Conservation (phyloP, 106 monocot genomes). For the Xerophyta viscosa region DNA sequence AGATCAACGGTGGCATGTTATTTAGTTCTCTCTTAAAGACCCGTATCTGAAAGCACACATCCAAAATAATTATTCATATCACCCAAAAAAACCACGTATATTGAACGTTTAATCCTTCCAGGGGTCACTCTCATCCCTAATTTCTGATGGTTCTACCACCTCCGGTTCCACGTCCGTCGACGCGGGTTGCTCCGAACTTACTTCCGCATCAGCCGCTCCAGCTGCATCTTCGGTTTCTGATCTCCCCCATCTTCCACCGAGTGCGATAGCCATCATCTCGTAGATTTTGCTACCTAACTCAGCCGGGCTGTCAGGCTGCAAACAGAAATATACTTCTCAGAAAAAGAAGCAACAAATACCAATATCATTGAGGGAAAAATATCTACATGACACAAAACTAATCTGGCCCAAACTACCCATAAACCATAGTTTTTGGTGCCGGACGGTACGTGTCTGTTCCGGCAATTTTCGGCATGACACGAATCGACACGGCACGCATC, state of each 20-base stretch:
- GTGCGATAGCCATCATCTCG: constrained; percentile 99
- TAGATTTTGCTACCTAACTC: constrained; percentile 91
- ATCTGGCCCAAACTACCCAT: too few species aligned
- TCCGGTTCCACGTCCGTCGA: constrained; percentile 40
- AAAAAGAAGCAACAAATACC: neutral
- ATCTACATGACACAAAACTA: too few species aligned
- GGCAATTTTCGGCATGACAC: too few species aligned
- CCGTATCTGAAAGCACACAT: neutral
- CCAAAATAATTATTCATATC: neutral
- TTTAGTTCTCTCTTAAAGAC: neutral
- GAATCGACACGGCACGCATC: too few species aligned
- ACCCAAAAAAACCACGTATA: neutral
- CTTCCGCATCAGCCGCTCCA: constrained; percentile 7
- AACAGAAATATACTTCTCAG: too few species aligned
- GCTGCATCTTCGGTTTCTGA: constrained; percentile 34
- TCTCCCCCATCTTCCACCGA: constrained; percentile 96
- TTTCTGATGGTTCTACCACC: constrained; percentile 86
- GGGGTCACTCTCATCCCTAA: constrained; percentile 77
- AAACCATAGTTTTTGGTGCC: too few species aligned
- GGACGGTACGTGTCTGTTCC: too few species aligned
- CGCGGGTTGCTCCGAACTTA: constrained; percentile 7
- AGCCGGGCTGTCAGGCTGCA: constrained; percentile 94
- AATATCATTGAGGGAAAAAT: too few species aligned
- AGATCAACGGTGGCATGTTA: neutral
- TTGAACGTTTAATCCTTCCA: constrained; percentile 52